Base-by-base conservation (phyloP, 306 rosid species). In the Lablab purpureus region DNA sequence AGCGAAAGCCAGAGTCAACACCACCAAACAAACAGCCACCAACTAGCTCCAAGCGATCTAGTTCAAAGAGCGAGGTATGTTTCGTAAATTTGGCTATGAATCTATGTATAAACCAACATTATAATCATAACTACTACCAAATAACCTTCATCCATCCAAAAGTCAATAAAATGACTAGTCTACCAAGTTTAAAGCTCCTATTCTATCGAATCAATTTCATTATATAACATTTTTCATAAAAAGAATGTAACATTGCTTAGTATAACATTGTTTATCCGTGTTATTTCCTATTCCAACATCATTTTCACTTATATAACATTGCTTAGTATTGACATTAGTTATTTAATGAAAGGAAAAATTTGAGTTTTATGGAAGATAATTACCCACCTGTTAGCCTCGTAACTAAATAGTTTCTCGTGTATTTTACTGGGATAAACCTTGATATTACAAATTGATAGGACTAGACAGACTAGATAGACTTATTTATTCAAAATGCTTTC, bases 21-120 rank as follows among this genome's bases (percentile, higher is more conserved):
- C 78, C 86, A 19, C 15, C 72, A 50, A 71, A 67, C 84, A 89
- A 87, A 58, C 72, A 84, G 21, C 82, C 81, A 78, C 65, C 87
- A 25, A 14, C 30, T 73, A 77, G 82, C 80, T 75, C 88, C 64
- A 94, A 81, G 91, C 89, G 82, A 75, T 41, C 68, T 46, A 77
- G 83, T 77, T 12, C 86, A 46, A 88, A 72, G 94, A 77, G 83
- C 67, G 97, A 94, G 94, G 98, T 92, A 80, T 80, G 93, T 76
- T 73, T 82, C 74, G 40, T 78, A 15, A 69, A 69, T 63, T 49
- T 21, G 51, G 65, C 60, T 76, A 28, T 6, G 76, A 73, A 76
- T 46, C 21, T 30, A 17, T 60, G 55, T 49, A 49, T 41, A 60
- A n/a, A n/a, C n/a, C n/a, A n/a, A n/a, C n/a, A n/a, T n/a, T n/a